A percentile compares a stretch with the other conserved stretches of the same genome.
Conservation (phyloP, 2,329 filamentous ascomycete genomes). For the Moelleriella libera region DNA sequence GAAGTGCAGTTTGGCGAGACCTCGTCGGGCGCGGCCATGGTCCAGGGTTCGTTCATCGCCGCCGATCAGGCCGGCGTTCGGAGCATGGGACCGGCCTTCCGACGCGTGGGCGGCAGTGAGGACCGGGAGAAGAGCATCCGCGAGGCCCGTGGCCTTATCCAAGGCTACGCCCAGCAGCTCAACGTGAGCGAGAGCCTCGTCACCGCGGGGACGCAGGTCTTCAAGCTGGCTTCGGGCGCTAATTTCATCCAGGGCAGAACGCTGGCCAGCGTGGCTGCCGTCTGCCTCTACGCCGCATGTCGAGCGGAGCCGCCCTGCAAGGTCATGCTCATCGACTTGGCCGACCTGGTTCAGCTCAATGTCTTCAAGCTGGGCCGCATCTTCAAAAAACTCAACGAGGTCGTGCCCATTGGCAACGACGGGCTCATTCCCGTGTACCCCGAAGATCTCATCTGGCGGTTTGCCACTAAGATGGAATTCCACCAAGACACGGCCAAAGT, state of each 20-base stretch:
- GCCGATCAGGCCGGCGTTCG: conserved; percentile 74
- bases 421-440: conserved; percentile 59
- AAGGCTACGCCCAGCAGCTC: conserved; percentile 47
- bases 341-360: conserved; percentile 70
- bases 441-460: conserved; percentile 83
- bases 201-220: conserved; percentile 56
- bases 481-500: conserved; percentile 69
- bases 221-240: conserved; percentile 58
- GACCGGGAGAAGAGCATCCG: conserved; percentile 47
- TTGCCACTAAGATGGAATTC: conserved; percentile 86
- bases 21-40: conserved; percentile 70
- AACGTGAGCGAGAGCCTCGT: conserved; percentile 46
- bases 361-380: conserved; percentile 85
- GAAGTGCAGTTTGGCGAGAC: conserved; percentile 88
- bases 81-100: conserved; percentile 47
- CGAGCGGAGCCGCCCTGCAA: conserved; percentile 66
- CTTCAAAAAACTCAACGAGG: conserved; percentile 70
- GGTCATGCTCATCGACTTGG: conserved; percentile 89
- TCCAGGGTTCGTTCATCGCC: conserved; percentile 79
- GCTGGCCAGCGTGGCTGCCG: conserved; percentile 73
- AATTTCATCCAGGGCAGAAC: conserved; percentile 80
- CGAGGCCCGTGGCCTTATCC: conserved; percentile 43
- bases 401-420: conserved; percentile 54
- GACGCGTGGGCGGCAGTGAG: conserved; percentile 42
- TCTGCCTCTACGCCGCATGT: conserved; percentile 81